A percentile compares a stretch with the other conserved stretches of the same genome.
Evolutionary conservation across 495 filamentous ascomycete species (phyloP).

Genomic region (Acidiella bohemica): DNA sequence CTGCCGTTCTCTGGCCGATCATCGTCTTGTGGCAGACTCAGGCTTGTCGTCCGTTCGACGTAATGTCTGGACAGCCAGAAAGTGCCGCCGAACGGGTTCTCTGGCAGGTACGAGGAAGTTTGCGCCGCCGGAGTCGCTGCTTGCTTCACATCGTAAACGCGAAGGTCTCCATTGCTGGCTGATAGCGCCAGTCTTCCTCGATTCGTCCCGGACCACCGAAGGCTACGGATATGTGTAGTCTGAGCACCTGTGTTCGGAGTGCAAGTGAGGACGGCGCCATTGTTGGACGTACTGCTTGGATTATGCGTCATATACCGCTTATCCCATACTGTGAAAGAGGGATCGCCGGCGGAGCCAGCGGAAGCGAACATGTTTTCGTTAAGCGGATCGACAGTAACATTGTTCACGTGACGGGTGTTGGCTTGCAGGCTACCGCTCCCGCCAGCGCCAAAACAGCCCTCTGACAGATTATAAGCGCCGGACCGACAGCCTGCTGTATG

Average conservation of each 20-base stretch:
- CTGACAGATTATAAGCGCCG: background rate
- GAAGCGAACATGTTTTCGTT: slow-evolving; percentile 94
- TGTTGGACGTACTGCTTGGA: slow-evolving; percentile 28
- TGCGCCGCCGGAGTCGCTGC: background rate
- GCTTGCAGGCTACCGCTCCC: slow-evolving; percentile 39
- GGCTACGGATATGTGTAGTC: slow-evolving; percentile 50
- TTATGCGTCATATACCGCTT: slow-evolving; percentile 49
- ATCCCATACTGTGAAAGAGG: slow-evolving; percentile 78
- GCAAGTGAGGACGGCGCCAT: slow-evolving; percentile 47
- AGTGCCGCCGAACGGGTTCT: slow-evolving; percentile 10
- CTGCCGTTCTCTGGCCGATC: background rate
- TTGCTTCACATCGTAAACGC: slow-evolving; percentile 34
- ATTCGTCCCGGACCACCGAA: slow-evolving; percentile 66
- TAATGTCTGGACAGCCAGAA: slow-evolving; percentile 9
- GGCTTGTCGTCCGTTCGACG: slow-evolving; percentile 2
- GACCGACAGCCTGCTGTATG: background rate
- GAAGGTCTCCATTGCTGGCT: slow-evolving; percentile 65
- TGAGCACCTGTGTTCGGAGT: slow-evolving; percentile 43
- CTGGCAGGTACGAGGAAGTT: slow-evolving; percentile 3
- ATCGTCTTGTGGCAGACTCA: slow-evolving; percentile 4
- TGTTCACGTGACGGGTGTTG: slow-evolving; percentile 74
- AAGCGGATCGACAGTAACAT: slow-evolving; percentile 74
- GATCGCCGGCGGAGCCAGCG: slow-evolving; percentile 53
- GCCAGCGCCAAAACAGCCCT: slow-evolving; percentile 3
- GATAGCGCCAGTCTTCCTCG: slow-evolving; percentile 62